phyloP scores from a whole-genome alignment of 352 stramenopile genomes.

The Pythium aristosporum region DNA sequence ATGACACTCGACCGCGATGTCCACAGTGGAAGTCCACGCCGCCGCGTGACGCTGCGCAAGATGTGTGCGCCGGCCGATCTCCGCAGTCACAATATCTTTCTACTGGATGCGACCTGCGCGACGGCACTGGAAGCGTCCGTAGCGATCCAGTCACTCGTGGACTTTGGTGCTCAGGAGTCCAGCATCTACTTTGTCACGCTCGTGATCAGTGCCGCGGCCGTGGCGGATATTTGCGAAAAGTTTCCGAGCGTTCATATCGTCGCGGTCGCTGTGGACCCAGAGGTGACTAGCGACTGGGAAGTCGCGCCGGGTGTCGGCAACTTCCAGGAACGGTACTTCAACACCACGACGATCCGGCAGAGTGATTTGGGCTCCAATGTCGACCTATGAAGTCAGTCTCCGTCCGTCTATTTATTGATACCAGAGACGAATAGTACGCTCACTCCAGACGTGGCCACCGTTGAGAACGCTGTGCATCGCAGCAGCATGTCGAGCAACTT shows the following conservation, averaged over 20 bases:
- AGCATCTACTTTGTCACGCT: conserved; percentile 37
- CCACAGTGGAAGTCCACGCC: background rate
- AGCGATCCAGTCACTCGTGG: conserved; percentile 38
- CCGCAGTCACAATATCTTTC: conserved; percentile 27
- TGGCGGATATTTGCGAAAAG: conserved; percentile 29
- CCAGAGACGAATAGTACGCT: background rate
- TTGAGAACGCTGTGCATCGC: too few relatives aligned
- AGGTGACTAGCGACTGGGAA: conserved; percentile 18
- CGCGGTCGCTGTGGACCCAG: conserved; percentile 33
- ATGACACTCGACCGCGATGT: conserved; percentile 22
- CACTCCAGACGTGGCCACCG: too few relatives aligned
- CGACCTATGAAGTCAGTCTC: conserved; percentile 2
- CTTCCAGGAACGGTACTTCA: conserved; percentile 41
- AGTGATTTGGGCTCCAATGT: conserved; percentile 16
- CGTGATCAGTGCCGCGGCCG: conserved; percentile 27
- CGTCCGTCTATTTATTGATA: conserved; percentile 5
- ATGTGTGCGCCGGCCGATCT: conserved; percentile 30
- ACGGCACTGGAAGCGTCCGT: conserved; percentile 15
- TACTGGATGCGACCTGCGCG: conserved; percentile 33
- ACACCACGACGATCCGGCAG: conserved; percentile 13
- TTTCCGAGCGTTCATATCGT: conserved; percentile 34
- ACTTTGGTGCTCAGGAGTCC: conserved; percentile 29
- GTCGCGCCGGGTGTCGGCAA: conserved; percentile 34
- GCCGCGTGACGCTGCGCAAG: conserved; percentile 18
- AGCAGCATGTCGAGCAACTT: too few relatives aligned